These are phyloP conservation scores for Rhizoclosmatium sp. DNA, from an alignment of 192 early-diverging fungal species.

Conservation along the genomic window DNA sequence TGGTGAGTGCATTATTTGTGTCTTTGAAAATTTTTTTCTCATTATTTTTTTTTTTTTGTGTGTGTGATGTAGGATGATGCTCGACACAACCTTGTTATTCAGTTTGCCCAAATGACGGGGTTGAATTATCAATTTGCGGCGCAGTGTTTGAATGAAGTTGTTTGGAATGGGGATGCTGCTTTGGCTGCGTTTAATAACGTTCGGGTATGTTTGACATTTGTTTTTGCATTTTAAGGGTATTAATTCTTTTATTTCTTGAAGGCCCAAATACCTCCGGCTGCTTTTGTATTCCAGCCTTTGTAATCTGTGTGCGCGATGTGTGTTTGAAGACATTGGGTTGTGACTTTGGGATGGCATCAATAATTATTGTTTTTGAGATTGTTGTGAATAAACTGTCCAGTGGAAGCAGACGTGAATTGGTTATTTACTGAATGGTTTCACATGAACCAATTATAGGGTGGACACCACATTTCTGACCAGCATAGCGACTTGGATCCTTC, in stretches of 20 bases:
- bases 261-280: slow-evolving; percentile 28
- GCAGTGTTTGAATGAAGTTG: slow-evolving; percentile 48
- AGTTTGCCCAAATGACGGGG: slow-evolving; percentile 44
- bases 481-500: too few relatives aligned
- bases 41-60: background rate
- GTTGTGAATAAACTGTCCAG: too few relatives aligned
- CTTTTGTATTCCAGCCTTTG: slow-evolving; percentile 18
- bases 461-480: background rate
- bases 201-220: slow-evolving; percentile 32
- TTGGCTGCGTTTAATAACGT: slow-evolving; percentile 42
- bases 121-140: slow-evolving; percentile 47
- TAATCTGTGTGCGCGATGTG: background rate
- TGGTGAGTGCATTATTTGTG: slow-evolving; percentile 31
- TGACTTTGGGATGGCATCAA: background rate
- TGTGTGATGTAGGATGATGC: slow-evolving; percentile 37
- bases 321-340: background rate
- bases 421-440: background rate
- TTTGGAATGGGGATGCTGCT: slow-evolving; percentile 41
- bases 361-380: background rate
- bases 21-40: background rate
- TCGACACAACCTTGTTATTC: slow-evolving; percentile 35
- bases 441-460: background rate
- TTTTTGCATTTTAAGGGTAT: background rate
- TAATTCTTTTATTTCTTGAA: background rate
- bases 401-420: too few relatives aligned